These are phyloP conservation scores for Pleurotus sapidus DNA, from an alignment of 768 basidiomycete species.

Conservation along the genomic window DNA sequence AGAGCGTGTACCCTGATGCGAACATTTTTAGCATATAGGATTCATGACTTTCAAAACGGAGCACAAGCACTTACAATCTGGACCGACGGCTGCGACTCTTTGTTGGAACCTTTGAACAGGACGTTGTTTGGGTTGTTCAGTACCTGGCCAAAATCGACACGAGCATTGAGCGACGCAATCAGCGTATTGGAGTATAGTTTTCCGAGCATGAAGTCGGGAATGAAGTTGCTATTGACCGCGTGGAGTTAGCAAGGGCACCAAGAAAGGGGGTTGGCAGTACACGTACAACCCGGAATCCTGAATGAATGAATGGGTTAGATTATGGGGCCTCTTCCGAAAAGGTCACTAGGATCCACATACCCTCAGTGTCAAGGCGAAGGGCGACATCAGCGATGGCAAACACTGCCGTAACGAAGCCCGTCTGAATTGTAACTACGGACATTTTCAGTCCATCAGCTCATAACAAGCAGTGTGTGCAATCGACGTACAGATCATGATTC, in stretches of 20 bases:
- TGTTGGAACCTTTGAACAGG: too few species aligned
- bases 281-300: too few species aligned
- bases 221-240: neutral
- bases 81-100: too few species aligned
- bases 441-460: neutral
- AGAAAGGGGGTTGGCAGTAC: too few species aligned
- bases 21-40: too few species aligned
- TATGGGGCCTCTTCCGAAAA: neutral
- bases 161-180: neutral
- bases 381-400: neutral
- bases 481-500: neutral
- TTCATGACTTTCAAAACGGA: too few species aligned
- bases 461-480: neutral
- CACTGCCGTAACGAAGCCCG: neutral
- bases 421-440: neutral
- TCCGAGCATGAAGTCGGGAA: neutral
- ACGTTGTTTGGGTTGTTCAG: neutral
- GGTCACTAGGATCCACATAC: neutral
- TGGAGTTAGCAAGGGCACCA: neutral
- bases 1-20: too few species aligned
- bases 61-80: too few species aligned
- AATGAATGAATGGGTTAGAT: neutral
- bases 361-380: neutral
- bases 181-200: slow-evolving; percentile 1
- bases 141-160: neutral